Conservation (phyloP, 441 rosid genomes). For the Brassica hybrid region DNA sequence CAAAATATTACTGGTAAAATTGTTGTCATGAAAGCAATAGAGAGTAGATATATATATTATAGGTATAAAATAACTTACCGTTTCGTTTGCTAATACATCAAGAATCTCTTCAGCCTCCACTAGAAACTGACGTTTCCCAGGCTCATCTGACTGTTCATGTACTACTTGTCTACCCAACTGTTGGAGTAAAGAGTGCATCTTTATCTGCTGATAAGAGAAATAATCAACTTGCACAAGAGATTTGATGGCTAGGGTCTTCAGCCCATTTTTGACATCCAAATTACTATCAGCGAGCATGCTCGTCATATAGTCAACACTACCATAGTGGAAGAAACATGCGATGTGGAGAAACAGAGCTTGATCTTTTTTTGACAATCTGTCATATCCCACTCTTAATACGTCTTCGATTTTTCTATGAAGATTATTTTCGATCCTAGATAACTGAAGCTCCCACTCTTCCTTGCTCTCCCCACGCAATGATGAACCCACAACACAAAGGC, state of each 20-base stretch:
- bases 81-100: not conserved
- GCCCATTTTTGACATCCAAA: not conserved
- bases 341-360: not conserved
- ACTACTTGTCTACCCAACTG: not conserved
- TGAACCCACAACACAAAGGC: not conserved
- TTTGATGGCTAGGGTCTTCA: not conserved
- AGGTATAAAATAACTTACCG: conserved; percentile 15
- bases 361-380: not conserved
- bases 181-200: not conserved
- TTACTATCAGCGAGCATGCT: not conserved
- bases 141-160: too few relatives aligned
- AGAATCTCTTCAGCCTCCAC: not conserved
- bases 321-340: conserved; percentile 1
- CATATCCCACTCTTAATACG: conserved; percentile 25
- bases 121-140: not conserved
- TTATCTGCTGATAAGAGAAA: not conserved
- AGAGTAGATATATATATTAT: not conserved
- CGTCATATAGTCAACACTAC: rapidly evolving
- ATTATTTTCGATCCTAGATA: not conserved
- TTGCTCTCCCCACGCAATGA: not conserved
- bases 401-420: not conserved
- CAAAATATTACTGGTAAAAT: not conserved
- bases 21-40: not conserved
- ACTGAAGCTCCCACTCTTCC: conserved; percentile 6
- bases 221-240: not conserved